Evolutionary conservation across 306 rosid genomes (phyloP).

Genomic region (Luffa aegyptiaca): DNA sequence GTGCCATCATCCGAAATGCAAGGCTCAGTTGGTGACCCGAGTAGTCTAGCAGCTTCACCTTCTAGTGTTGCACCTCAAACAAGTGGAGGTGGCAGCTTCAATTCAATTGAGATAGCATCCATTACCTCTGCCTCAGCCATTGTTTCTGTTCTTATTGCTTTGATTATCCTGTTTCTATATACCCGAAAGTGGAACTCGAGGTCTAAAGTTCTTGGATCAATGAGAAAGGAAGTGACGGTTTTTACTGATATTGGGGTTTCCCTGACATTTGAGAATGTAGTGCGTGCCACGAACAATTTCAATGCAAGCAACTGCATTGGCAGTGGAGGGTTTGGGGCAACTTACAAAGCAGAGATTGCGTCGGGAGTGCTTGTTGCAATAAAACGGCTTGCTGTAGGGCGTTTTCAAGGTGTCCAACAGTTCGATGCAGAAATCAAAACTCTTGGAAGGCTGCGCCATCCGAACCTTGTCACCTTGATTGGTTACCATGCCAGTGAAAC

Average conservation of each 20-base stretch:
- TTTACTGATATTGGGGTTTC: conserved; percentile 70
- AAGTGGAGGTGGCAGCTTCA: conserved; percentile 33
- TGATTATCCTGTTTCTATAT: conserved; percentile 53
- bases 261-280: conserved; percentile 69
- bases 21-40: conserved; percentile 26
- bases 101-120: conserved; percentile 85
- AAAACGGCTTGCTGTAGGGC: conserved; percentile 82
- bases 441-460: conserved; percentile 83
- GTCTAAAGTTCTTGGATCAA: conserved; percentile 51
- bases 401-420: conserved; percentile 86
- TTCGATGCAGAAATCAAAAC: conserved; percentile 82
- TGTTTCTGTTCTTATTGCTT: conserved; percentile 70
- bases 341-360: conserved; percentile 79
- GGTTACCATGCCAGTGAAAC: conserved; percentile 92
- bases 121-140: conserved; percentile 93
- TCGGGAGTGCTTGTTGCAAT: conserved; percentile 59
- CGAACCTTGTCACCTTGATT: conserved; percentile 72
- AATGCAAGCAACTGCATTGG: conserved; percentile 85
- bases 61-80: conserved; percentile 13
- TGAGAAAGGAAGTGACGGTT: conserved; percentile 65
- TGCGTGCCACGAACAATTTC: conserved; percentile 66
- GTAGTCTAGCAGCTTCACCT: conserved; percentile 32
- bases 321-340: conserved; percentile 93
- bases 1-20: conserved; percentile 40
- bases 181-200: conserved; percentile 74